Conservation (phyloP, 257 asterid genomes). For the Solanum paucissectum region DNA sequence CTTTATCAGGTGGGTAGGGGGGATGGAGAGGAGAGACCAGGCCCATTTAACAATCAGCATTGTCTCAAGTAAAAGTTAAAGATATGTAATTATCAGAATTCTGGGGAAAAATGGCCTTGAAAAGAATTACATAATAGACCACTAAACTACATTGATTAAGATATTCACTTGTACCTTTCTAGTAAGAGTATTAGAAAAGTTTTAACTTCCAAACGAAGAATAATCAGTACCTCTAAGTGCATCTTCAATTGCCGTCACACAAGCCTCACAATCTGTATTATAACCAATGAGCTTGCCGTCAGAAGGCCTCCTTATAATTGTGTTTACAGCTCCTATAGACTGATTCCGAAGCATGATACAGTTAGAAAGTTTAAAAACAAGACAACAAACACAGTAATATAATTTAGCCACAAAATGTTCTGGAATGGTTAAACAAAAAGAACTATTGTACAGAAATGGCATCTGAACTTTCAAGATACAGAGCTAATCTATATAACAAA, state of each 20-base stretch:
- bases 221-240: conserved; percentile 35
- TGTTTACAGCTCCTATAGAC: conserved; percentile 66
- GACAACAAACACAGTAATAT: background rate
- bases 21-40: background rate
- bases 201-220: background rate
- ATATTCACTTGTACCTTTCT: background rate
- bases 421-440: background rate
- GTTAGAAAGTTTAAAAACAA: background rate
- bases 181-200: background rate
- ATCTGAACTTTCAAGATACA: background rate
- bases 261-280: conserved; percentile 68
- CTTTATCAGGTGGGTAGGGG: background rate
- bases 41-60: background rate
- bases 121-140: background rate
- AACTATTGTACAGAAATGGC: background rate
- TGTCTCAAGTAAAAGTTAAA: background rate
- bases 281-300: conserved; percentile 61
- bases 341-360: conserved; percentile 9
- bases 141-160: background rate
- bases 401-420: background rate
- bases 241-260: conserved; percentile 59
- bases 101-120: background rate
- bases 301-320: conserved; percentile 42
- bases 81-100: background rate
- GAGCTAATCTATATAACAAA: background rate